phyloP scores from a whole-genome alignment of 768 basidiomycete genomes.

The Boletus rubroflammeus region DNA sequence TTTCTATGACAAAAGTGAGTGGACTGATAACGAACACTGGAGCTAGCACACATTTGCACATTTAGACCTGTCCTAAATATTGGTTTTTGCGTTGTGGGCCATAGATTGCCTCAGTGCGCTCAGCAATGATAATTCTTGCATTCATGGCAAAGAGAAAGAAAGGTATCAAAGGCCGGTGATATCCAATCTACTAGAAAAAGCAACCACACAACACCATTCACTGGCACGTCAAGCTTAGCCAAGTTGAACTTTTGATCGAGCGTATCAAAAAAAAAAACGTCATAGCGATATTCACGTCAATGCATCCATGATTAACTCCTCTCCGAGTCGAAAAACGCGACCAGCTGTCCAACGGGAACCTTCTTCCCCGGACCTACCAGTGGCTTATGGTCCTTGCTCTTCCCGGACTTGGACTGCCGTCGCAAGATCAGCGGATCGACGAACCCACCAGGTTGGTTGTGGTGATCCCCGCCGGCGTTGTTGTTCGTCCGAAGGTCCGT shows the following conservation, averaged over 20 bases:
- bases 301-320: conserved; percentile 5
- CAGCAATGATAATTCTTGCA: too few species aligned
- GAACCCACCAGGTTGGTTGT: conserved; percentile 44
- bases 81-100: too few species aligned
- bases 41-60: too few species aligned
- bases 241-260: neutral
- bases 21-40: neutral
- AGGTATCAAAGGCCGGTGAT: neutral
- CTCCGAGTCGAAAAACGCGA: conserved; percentile 74
- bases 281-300: neutral
- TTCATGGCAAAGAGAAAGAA: neutral
- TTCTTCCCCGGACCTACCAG: conserved; percentile 45
- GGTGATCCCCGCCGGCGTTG: conserved; percentile 7
- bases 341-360: conserved; percentile 71
- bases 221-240: neutral
- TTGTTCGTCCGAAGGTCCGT: conserved; percentile 31
- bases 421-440: conserved; percentile 74
- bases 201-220: neutral
- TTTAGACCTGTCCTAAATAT: too few species aligned
- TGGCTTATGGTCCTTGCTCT: conserved; percentile 39
- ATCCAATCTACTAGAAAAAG: neutral
- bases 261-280: neutral
- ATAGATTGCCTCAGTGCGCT: too few species aligned
- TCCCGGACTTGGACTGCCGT: conserved; percentile 53
- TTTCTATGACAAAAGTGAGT: neutral